These are phyloP conservation scores for Nemania serpens DNA, from an alignment of 2,329 filamentous ascomycete genomes.

Conservation along the genomic window DNA sequence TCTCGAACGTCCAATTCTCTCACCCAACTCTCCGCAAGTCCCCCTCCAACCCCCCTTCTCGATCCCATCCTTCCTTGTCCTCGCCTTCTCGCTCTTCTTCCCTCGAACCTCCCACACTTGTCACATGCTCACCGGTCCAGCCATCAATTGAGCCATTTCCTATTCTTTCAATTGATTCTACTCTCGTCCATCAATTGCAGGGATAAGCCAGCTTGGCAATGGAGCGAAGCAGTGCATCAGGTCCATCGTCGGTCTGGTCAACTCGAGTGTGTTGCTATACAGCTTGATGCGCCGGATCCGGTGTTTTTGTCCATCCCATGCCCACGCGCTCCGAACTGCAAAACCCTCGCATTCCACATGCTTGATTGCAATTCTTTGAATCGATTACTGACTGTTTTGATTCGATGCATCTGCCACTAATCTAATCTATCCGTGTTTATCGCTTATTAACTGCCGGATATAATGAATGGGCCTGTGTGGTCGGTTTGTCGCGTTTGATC, in stretches of 20 bases:
- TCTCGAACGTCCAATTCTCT: constrained; percentile 30
- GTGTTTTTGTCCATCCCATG: constrained; percentile 26
- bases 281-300: too few species aligned
- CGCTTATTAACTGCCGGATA: background rate
- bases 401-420: constrained; percentile 17
- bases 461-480: background rate
- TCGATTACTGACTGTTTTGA: constrained; percentile 13
- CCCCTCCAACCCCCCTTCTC: constrained; percentile 28
- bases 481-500: background rate
- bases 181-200: background rate
- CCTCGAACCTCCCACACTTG: constrained; percentile 31
- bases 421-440: background rate
- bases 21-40: constrained; percentile 33
- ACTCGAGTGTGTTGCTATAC: constrained; percentile 14
- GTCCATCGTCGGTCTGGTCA: constrained; percentile 28
- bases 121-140: constrained; percentile 33
- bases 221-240: constrained; percentile 12
- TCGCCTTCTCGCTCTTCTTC: constrained; percentile 36
- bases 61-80: constrained; percentile 29
- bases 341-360: constrained; percentile 35
- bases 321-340: constrained; percentile 24
- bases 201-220: background rate
- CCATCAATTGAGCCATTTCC: constrained; percentile 38
- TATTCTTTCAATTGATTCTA: constrained; percentile 1
- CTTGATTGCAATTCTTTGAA: constrained; percentile 27